Base-by-base conservation (phyloP, 139 green algal genomes). In the Choricystis sp. region DNA sequence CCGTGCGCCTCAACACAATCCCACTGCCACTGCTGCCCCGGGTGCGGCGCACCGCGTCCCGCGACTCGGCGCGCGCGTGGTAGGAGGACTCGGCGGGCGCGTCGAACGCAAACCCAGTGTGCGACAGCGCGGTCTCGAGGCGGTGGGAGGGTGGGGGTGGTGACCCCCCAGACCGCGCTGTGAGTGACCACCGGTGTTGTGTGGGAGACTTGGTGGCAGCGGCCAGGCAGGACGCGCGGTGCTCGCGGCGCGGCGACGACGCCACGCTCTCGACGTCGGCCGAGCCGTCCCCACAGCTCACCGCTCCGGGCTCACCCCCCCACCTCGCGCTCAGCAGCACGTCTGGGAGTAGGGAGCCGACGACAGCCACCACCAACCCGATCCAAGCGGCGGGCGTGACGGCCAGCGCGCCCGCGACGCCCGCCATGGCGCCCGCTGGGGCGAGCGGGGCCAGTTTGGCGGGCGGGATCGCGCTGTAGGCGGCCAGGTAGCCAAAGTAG, bases 401-500 rank as follows among this genome's bases (percentile, higher is more conserved):
- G 26, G 49, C 3, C 27, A 67, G 62, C 26, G 28, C 29, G 3
- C 26, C 27, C 19, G 25, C 25, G 23, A 66, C 26, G 40, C 40
- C 40, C 9, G 9, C 9, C 40, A 52, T 52, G 40, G 40, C 40
- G 9, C 40, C 40, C 40, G 40, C 9, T 16, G 40, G 40, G 9
- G 49, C 26, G 3, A 67, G 30, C 30, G 21, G 19, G 29, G 19
- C 29, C 2, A 65, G n/a, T 2, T 52, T 25, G 59, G 28, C 31
- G 21, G 72, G 72, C 48, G 26, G 26, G n/a, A 76, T 28, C 21
- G 31, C 61, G 59, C 63, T 67, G 60, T 81, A 77, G 52, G 69
- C 48, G 61, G 71, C 24, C 29, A 79, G 58, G 62, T 74, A 72
- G 29, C 61, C 29, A 22, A 68, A 73, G 64, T 69, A 82, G 3